Evolutionary conservation across 441 rosid genomes (phyloP), one percentile per base, ranked within the genome.

Genomic region (Theobroma grandiflorum): DNA sequence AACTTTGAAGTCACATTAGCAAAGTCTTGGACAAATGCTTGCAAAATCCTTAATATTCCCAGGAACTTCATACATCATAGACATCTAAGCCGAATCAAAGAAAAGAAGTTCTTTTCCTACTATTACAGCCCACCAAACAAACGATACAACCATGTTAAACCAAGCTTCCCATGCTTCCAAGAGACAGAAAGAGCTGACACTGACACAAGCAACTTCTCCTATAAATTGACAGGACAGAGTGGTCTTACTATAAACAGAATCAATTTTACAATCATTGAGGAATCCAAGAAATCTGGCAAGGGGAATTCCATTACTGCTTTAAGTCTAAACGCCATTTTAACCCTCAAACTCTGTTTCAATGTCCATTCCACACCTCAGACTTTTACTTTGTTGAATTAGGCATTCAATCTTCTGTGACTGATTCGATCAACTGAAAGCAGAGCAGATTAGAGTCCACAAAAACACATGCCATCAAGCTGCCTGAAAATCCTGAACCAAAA

Each of bases 171-270:
- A 45, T 53, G 40, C 78, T 77, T 67, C 68, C 37, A 9, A 42
- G 22, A 43, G 76, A 16, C 0, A 2, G 37, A 26, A 33, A 53
- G 18, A 59, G 67, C 49, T 47, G 0, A 61, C 33, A 76, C 15
- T 47, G 0, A 61, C 33, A 76, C 15, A 8, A 38, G 42, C 71
- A 55, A 66, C 68, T 80, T 47, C 31, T 33, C 47, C 11, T 11
- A 55, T 11, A 52, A 47, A 63, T 70, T 50, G 81, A 81, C 82
- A 79, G 58, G 55, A 66, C 58, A 40, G 16, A 37, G 61, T 79
- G 22, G 59, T 8, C 4, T 26, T 59, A 72, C 85, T 86, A 77
- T 87, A 87, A 83, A 87, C 45, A 69, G 45, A 79, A 71, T 79
- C 26, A 77, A 78, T 81, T 43, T 40, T 67, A 76, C 86, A 68